A percentile compares a stretch with the other conserved stretches of the same genome.
Conservation (phyloP, 176 grass and related monocot species). For the Leersia perrieri region DNA sequence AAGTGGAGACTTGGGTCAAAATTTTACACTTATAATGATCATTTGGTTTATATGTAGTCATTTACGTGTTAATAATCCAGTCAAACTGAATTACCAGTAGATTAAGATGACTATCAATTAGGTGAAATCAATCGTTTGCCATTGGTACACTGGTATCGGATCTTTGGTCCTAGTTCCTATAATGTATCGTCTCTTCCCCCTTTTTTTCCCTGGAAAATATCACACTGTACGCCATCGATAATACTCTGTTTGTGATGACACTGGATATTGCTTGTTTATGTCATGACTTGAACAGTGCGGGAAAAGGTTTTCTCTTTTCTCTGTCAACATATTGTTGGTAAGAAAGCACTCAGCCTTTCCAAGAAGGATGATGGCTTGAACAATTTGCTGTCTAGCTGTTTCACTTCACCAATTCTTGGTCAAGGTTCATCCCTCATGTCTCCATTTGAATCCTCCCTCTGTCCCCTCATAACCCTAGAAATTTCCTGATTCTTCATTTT, state of each 20-base stretch:
- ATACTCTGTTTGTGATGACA: not conserved
- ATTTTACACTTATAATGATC: not conserved
- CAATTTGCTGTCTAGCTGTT: constrained; percentile 6
- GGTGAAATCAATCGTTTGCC: not conserved
- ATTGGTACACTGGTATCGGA: not conserved
- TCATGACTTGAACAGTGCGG: not conserved
- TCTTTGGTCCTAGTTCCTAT: not conserved
- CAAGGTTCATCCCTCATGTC: not conserved
- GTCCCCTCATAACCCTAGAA: not conserved
- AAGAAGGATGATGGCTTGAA: not conserved
- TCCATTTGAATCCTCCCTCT: not conserved
- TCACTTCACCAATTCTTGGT: not conserved
- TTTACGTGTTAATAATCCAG: not conserved
- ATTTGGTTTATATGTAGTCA: not conserved
- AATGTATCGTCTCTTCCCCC: not conserved
- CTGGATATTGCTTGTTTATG: not conserved
- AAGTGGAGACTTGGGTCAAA: not conserved
- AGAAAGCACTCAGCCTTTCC: constrained; percentile 26
- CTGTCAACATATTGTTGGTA: constrained; percentile 28
- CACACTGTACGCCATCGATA: not conserved
- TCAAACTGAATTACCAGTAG: not conserved
- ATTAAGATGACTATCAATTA: not conserved
- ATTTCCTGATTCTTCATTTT: not conserved
- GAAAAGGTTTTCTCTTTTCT: not conserved
- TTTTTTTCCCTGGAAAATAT: not conserved